Evolutionary conservation across 2,329 filamentous ascomycete genomes (phyloP).

Genomic region (Raffaelea arxii): DNA sequence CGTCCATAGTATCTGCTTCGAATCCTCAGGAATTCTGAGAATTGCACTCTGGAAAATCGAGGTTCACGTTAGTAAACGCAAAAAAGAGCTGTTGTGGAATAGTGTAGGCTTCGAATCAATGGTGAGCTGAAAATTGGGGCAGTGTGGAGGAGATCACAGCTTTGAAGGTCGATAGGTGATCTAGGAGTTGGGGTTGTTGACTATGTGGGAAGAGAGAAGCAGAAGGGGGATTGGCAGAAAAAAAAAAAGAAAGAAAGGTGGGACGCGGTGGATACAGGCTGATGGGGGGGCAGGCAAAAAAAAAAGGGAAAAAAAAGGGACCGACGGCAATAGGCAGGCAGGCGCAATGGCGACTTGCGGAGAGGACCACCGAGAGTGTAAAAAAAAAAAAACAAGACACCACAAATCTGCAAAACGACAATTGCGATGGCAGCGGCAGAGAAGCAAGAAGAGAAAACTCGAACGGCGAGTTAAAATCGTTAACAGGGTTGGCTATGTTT

Average conservation of each 20-base stretch:
- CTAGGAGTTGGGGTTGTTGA: too few relatives aligned
- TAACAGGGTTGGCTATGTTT: slow-evolving; percentile 1
- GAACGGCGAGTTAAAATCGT: background rate
- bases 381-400: too few relatives aligned
- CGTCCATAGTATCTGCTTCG: slow-evolving; percentile 17
- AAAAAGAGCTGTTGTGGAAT: too few relatives aligned
- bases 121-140: too few relatives aligned
- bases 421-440: background rate
- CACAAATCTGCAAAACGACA: too few relatives aligned
- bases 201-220: too few relatives aligned
- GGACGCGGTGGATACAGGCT: background rate
- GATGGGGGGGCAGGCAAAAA: background rate
- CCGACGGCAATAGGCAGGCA: too few relatives aligned
- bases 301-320: background rate
- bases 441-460: background rate
- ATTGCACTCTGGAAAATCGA: slow-evolving; percentile 1
- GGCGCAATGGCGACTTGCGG: too few relatives aligned
- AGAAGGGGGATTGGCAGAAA: background rate
- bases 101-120: too few relatives aligned
- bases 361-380: too few relatives aligned
- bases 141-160: too few relatives aligned
- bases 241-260: background rate
- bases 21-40: slow-evolving; percentile 9
- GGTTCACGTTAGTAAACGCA: slow-evolving; percentile 1
- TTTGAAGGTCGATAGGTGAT: too few relatives aligned